phyloP scores from a whole-genome alignment of 1,139 yeast species.

The Schizosaccharomyces versatilis region DNA sequence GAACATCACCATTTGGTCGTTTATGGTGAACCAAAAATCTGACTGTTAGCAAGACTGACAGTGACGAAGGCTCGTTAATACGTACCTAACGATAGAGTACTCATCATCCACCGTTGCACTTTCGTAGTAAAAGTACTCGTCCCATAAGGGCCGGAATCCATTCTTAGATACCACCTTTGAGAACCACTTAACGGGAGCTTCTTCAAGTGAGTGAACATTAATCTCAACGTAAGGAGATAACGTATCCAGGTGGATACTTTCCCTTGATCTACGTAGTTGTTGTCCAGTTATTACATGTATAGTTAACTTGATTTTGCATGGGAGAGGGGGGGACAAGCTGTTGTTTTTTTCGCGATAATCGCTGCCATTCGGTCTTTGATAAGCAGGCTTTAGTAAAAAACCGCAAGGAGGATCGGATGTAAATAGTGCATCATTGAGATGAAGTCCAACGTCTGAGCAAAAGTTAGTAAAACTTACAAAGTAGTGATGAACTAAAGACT shows the following conservation, averaged over 20 bases:
- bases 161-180: constrained; percentile 2
- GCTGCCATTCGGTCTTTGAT: constrained; percentile 12
- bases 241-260: constrained; percentile 23
- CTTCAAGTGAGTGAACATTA: constrained; percentile 65
- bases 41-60: constrained; percentile 13
- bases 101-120: not conserved
- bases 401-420: constrained; percentile 30
- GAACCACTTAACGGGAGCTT: constrained; percentile 10
- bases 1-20: constrained; percentile 18
- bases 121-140: not conserved
- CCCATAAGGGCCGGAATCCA: constrained; percentile 5
- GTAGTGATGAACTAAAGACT: not conserved
- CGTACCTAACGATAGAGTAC: constrained; percentile 17
- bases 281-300: constrained; percentile 60
- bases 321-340: not conserved
- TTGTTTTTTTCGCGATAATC: not conserved
- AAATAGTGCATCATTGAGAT: constrained; percentile 71
- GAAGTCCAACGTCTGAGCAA: constrained; percentile 50
- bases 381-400: constrained; percentile 50
- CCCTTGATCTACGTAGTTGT: constrained; percentile 49
- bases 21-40: constrained; percentile 29
- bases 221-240: constrained; percentile 28
- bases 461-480: not conserved
- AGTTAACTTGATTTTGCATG: constrained; percentile 13
- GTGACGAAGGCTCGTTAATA: constrained; percentile 23